phyloP scores from a whole-genome alignment of 495 filamentous ascomycete species.

The Talaromyces trachyspermus region DNA sequence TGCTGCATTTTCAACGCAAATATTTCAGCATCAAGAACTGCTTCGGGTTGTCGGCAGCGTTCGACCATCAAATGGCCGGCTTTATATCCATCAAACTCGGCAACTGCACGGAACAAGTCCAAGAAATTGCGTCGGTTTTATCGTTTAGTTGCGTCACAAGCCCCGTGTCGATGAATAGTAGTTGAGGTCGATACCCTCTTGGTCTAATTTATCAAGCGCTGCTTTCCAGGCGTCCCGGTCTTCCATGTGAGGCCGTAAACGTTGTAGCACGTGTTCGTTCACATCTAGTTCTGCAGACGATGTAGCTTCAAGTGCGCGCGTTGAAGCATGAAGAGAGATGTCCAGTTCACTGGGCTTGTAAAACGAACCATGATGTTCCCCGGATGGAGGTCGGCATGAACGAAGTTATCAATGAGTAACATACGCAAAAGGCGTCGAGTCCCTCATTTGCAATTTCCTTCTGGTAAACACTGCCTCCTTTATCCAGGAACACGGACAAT shows the following conservation, averaged over 20 bases:
- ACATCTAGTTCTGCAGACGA: constrained; percentile 56
- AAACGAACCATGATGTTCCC: constrained; percentile 99
- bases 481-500: constrained; percentile 77
- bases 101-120: constrained; percentile 90
- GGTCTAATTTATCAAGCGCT: constrained; percentile 70
- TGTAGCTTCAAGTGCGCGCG: constrained; percentile 45
- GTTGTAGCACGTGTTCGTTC: constrained; percentile 75
- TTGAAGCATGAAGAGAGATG: constrained; percentile 48
- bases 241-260: constrained; percentile 64
- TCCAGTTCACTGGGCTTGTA: constrained; percentile 72
- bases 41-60: constrained; percentile 82
- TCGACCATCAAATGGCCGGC: constrained; percentile 95
- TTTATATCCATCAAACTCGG: constrained; percentile 94
- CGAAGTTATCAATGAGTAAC: constrained; percentile 96
- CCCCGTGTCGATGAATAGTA: constrained; percentile 97
- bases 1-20: constrained; percentile 97
- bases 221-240: constrained; percentile 60
- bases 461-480: constrained; percentile 88
- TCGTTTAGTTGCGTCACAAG: constrained; percentile 91
- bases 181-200: constrained; percentile 88
- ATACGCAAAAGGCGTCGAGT: constrained; percentile 97
- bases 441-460: constrained; percentile 93
- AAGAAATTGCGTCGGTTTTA: constrained; percentile 86
- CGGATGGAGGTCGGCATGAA: constrained; percentile 96
- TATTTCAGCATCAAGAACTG: constrained; percentile 78